Evolutionary conservation across 1,284 basidiomycete species (phyloP), one percentile per base, ranked within the genome.

Genomic region (Trichosporon asahii): DNA sequence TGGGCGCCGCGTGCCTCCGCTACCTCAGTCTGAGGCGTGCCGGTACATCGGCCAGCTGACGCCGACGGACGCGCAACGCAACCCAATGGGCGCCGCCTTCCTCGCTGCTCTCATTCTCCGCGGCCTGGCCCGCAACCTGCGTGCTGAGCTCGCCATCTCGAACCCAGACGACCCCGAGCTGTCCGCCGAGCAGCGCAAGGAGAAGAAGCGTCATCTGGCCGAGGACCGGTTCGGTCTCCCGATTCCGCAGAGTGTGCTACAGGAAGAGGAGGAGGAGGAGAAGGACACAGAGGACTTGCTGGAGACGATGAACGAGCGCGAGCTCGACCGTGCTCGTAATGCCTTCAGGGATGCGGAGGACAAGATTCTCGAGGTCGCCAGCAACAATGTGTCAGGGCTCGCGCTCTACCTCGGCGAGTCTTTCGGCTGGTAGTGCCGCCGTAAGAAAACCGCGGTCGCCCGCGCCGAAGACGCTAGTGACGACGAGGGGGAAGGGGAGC

Each of bases 141-240:
- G 76, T 29, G 67, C 72, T 8, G 80, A 82, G 70, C 72, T 80
- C 14, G 71, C 74, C 1, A 65, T 71, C 6, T 73, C 76, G 15
- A 44, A 67, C n/a, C 73, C 74, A 11, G 65, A 55, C 15, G 63
- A 69, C 63, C 60, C 69, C 55, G 70, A 69, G 25, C 40, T 73
- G 53, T 68, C 64, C 12, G 70, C 70, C 40, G 71, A 72, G 55
- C 74, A 75, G 37, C 72, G 72, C 15, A 69, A 69, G 37, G 74
- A 75, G 65, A 77, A 77, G 75, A 78, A 77, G 72, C 77, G 76
- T 63, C 76, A 79, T 60, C 66, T 78, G 11, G 66, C 73, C 15
- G 80, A 78, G 66, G 82, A 84, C 64, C 72, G 79, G 35, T 83
- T 80, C 69, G 83, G 83, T 3, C 72, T 84, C 31, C 82, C 82